These are phyloP conservation scores for Abrus pulchellus DNA, from an alignment of 306 rosid genomes.

Conservation along the genomic window DNA sequence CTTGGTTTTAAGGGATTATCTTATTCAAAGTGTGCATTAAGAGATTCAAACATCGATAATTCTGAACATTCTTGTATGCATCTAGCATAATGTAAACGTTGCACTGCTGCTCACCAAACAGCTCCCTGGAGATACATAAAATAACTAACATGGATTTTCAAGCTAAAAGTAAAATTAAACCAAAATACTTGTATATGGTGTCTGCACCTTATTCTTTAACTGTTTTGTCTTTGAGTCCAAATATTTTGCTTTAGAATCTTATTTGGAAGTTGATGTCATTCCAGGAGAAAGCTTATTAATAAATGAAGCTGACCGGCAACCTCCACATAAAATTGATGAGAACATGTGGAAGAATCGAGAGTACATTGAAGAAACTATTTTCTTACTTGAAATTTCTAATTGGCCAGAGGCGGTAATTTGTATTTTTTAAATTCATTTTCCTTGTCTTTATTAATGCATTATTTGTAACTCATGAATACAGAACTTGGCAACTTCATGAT, in stretches of 20 bases:
- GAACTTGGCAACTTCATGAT: not conserved
- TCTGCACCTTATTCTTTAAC: not conserved
- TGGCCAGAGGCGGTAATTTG: slow-evolving; percentile 78
- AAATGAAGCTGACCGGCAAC: slow-evolving; percentile 62
- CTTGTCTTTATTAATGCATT: not conserved
- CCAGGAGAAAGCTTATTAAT: slow-evolving; percentile 64
- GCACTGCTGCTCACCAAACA: not conserved
- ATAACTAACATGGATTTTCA: not conserved
- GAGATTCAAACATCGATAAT: not conserved
- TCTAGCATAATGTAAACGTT: not conserved
- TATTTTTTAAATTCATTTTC: slow-evolving; percentile 26
- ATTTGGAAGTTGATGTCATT: slow-evolving; percentile 45
- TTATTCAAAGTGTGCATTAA: not conserved
- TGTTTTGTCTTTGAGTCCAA: not conserved
- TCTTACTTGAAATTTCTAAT: slow-evolving; percentile 70
- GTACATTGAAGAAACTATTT: slow-evolving; percentile 81
- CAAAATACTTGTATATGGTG: not conserved
- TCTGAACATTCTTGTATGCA: not conserved
- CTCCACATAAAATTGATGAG: slow-evolving; percentile 96
- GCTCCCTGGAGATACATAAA: not conserved
- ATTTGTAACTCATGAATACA: slow-evolving; percentile 24
- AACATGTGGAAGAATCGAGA: slow-evolving; percentile 99
- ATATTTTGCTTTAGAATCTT: slow-evolving; percentile 39
- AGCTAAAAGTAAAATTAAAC: not conserved
- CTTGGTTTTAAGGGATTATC: slow-evolving; percentile 2